A percentile compares a stretch with the other conserved stretches of the same genome.
phyloP scores from a whole-genome alignment of 2,329 filamentous ascomycete species.

The Trichoderma citrinoviride region DNA sequence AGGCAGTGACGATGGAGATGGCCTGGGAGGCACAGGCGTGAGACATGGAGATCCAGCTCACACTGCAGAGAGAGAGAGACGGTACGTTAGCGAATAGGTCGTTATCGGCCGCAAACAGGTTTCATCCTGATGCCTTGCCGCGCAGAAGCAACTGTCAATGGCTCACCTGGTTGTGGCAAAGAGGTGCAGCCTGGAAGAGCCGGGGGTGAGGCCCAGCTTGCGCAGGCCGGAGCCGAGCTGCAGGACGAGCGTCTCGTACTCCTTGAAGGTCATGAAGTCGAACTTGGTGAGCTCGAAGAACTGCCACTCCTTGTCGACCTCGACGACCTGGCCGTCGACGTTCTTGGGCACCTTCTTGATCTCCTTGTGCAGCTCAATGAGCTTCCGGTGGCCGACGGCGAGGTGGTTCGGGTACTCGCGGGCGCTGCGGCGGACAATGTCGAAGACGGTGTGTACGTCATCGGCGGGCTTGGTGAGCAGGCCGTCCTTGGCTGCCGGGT shows the following conservation, averaged over 20 bases:
- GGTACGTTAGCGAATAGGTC: neutral
- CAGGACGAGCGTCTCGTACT: constrained; percentile 70
- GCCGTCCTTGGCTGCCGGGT: constrained; percentile 67
- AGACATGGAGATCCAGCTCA: constrained; percentile 80
- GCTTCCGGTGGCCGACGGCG: constrained; percentile 67
- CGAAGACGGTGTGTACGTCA: constrained; percentile 73
- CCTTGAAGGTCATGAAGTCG: constrained; percentile 71
- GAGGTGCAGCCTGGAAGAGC: constrained; percentile 70
- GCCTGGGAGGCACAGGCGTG: constrained; percentile 79
- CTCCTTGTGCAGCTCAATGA: constrained; percentile 77
- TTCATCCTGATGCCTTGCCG: neutral
- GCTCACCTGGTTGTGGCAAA: constrained; percentile 77
- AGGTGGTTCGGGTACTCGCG: constrained; percentile 60
- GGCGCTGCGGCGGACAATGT: constrained; percentile 70
- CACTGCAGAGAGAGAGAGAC: constrained; percentile 43
- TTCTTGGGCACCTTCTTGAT: constrained; percentile 88
- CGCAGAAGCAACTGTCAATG: neutral
- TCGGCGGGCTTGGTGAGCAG: constrained; percentile 64
- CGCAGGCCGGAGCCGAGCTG: constrained; percentile 71
- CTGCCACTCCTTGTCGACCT: constrained; percentile 88
- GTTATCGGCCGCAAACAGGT: too few species aligned
- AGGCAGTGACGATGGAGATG: constrained; percentile 88
- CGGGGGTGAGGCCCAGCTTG: constrained; percentile 63
- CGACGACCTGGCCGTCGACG: constrained; percentile 72
- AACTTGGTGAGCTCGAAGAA: constrained; percentile 82